Evolutionary conservation across 768 basidiomycete genomes (phyloP).

Genomic region (Coprinopsis marcescibilis): DNA sequence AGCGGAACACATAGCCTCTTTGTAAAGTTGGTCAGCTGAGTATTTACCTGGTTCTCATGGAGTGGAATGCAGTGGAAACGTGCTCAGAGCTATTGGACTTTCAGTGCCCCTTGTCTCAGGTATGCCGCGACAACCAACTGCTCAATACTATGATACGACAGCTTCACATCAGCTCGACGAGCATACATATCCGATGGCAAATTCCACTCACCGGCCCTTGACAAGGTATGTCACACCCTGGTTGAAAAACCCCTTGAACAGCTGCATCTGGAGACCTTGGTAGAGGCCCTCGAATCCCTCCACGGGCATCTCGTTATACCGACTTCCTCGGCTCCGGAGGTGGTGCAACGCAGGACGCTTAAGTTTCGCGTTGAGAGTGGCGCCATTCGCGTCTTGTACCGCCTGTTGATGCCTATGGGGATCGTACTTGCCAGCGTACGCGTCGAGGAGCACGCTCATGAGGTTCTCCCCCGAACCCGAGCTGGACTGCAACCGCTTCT

Average conservation of each 20-base stretch:
- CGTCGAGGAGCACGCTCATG: conserved; percentile 28
- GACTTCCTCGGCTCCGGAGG: background rate
- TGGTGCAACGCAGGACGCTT: background rate
- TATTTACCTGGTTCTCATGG: no score
- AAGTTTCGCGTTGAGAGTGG: no score
- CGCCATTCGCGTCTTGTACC: no score
- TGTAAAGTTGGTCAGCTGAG: no score
- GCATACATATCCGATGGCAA: background rate
- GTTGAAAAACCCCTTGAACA: conserved; percentile 48
- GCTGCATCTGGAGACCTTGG: conserved; percentile 46
- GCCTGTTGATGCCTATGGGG: no score
- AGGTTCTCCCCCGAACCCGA: conserved; percentile 31
- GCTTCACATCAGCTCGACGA: background rate
- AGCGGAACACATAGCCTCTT: no score
- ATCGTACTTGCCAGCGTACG: conserved; percentile 24
- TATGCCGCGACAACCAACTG: conserved; percentile 19
- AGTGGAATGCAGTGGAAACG: no score
- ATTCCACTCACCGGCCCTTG: conserved; percentile 42
- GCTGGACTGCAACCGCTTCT: conserved; percentile 40
- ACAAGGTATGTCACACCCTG: conserved; percentile 55
- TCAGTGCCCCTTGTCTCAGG: conserved; percentile 3
- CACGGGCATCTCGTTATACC: background rate
- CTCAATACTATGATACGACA: conserved; percentile 16
- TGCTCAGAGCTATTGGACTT: conserved; percentile 19
- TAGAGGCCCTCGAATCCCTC: conserved; percentile 38